phyloP scores from a whole-genome alignment of 352 stramenopile genomes.

The Globisporangium paddicum region DNA sequence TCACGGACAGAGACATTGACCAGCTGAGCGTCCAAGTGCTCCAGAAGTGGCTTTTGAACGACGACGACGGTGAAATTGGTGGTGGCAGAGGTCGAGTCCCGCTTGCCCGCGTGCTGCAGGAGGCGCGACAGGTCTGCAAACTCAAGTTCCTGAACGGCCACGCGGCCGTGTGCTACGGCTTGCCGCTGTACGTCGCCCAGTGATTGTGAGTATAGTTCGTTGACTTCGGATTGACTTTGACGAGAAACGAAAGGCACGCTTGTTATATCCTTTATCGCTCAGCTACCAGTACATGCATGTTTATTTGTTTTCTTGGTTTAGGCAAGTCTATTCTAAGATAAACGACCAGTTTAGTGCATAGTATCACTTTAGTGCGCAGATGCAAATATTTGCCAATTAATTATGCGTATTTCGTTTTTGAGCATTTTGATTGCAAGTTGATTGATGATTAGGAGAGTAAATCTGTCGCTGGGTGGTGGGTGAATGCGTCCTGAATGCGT shows the following conservation, averaged over 20 bases:
- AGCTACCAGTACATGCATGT: no score
- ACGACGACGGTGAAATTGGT: slow-evolving; percentile 24
- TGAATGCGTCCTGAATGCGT: no score
- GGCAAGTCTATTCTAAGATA: no score
- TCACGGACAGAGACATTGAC: slow-evolving; percentile 98
- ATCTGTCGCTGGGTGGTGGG: no score
- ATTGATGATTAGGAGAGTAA: no score
- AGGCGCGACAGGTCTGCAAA: slow-evolving; percentile 88
- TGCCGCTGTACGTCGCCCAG: slow-evolving; percentile 61
- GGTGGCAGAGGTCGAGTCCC: slow-evolving; percentile 11
- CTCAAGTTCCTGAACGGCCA: slow-evolving; percentile 93
- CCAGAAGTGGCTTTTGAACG: slow-evolving; percentile 58
- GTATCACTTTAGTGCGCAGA: no score
- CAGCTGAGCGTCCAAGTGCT: slow-evolving; percentile 74
- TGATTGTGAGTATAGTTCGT: slow-evolving; percentile 1
- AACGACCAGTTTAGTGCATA: no score
- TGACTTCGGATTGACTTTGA: not conserved
- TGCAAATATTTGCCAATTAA: no score
- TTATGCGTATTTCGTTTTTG: no score
- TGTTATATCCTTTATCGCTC: no score
- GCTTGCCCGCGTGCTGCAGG: slow-evolving; percentile 66
- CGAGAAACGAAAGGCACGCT: not conserved
- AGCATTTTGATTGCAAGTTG: no score
- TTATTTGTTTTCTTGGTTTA: no score
- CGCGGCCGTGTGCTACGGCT: slow-evolving; percentile 94